These are phyloP conservation scores for Bothriochloa decipiens DNA, from an alignment of 176 grass and related monocot species.

Conservation along the genomic window DNA sequence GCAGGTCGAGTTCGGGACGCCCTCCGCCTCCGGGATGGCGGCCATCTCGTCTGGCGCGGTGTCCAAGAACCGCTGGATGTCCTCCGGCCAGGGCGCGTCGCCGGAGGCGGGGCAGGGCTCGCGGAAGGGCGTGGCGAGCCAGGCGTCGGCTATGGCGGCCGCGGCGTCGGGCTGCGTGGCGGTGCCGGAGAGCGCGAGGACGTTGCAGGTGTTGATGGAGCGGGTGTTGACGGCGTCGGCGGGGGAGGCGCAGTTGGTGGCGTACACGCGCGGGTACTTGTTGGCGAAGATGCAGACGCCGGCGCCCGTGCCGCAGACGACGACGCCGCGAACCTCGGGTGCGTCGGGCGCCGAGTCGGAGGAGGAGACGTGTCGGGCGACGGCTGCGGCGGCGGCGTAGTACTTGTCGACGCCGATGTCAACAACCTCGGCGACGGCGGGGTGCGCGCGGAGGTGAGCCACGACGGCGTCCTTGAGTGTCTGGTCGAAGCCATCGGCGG, in stretches of 20 bases:
- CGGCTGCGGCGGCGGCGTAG: slow-evolving; percentile 68
- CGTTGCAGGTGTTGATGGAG: slow-evolving; percentile 96
- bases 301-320: slow-evolving; percentile 84
- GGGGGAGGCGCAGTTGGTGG: slow-evolving; percentile 65
- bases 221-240: slow-evolving; percentile 82
- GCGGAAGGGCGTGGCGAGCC: slow-evolving; percentile 84
- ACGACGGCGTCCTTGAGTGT: slow-evolving; percentile 75
- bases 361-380: slow-evolving; percentile 62
- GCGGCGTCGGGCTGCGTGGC: slow-evolving; percentile 61
- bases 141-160: slow-evolving; percentile 64
- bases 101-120: slow-evolving; percentile 82
- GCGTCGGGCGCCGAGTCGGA: background rate
- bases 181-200: slow-evolving; percentile 75
- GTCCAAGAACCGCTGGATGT: slow-evolving; percentile 75
- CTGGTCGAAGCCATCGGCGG: slow-evolving; percentile 74
- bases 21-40: slow-evolving; percentile 49
- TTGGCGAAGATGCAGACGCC: slow-evolving; percentile 94
- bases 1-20: slow-evolving; percentile 28
- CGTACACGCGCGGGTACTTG: slow-evolving; percentile 91
- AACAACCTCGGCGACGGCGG: slow-evolving; percentile 57
- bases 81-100: slow-evolving; percentile 65
- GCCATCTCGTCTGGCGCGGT: slow-evolving; percentile 73
- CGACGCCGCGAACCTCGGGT: slow-evolving; percentile 60
- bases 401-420: slow-evolving; percentile 92
- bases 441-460: slow-evolving; percentile 66